Evolutionary conservation across 345 rosid genomes (phyloP).

Genomic region (Excoecaria agallocha): DNA sequence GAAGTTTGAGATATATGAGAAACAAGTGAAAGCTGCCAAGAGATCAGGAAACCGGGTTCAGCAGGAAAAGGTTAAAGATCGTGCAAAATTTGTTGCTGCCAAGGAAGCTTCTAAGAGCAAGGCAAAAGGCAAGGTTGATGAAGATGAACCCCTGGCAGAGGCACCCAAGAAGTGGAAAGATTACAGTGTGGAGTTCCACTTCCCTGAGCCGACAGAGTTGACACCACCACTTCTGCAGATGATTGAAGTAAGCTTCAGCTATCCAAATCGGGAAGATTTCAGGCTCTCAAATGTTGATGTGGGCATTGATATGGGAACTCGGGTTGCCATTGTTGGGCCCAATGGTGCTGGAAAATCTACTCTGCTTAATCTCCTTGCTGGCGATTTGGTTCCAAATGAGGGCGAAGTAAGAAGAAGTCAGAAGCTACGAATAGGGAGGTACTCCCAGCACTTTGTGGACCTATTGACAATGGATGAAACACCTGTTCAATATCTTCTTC

Average conservation of each 20-base stretch:
- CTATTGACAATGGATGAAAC: constrained; percentile 87
- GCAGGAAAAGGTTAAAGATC: constrained; percentile 88
- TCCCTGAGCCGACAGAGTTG: constrained; percentile 93
- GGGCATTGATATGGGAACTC: constrained; percentile 97
- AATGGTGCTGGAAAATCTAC: constrained; percentile 98
- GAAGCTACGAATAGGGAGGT: constrained; percentile 87
- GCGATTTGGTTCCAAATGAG: constrained; percentile 73
- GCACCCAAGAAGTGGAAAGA: constrained; percentile 94
- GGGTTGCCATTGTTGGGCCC: constrained; percentile 93
- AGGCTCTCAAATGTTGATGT: constrained; percentile 78
- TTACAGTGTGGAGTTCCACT: constrained; percentile 88
- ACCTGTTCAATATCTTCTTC: constrained; percentile 89
- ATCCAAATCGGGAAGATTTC: constrained; percentile 79
- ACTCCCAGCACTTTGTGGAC: constrained; percentile 96
- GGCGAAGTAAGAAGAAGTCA: constrained; percentile 89
- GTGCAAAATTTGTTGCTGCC: constrained; percentile 62
- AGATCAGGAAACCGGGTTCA: constrained; percentile 74
- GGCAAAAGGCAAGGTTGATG: constrained; percentile 69
- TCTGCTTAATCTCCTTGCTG: constrained; percentile 85
- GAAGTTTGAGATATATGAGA: constrained; percentile 67
- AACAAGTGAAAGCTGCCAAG: constrained; percentile 85
- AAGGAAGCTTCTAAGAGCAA: constrained; percentile 81
- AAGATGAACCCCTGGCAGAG: constrained; percentile 65
- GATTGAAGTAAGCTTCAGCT: constrained; percentile 82
- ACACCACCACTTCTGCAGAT: constrained; percentile 91